Conservation (phyloP, 352 stramenopile genomes). For the Phytopythium helicoides region DNA sequence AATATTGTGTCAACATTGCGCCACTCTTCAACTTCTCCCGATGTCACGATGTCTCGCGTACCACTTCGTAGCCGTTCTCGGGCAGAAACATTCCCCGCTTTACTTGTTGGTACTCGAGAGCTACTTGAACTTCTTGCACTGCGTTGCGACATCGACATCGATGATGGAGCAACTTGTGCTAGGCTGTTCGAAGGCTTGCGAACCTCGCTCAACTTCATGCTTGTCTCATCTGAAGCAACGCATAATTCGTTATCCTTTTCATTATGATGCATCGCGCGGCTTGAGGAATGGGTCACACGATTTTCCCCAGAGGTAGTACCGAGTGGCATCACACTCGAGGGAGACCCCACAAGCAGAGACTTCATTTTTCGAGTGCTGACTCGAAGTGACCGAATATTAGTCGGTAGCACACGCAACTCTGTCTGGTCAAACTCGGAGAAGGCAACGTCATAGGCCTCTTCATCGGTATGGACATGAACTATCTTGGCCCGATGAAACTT, state of each 20-base stretch:
- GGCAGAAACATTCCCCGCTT: not conserved
- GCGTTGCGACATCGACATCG: not conserved
- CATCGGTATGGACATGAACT: slow-evolving; percentile 4
- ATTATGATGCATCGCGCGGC: too few species aligned
- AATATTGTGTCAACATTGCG: slow-evolving; percentile 57
- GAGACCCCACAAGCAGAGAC: not conserved
- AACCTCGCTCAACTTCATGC: not conserved
- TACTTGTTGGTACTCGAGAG: not conserved
- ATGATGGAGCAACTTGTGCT: not conserved
- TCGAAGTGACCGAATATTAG: not conserved
- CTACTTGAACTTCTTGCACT: not conserved
- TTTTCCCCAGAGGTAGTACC: too few species aligned
- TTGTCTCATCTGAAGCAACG: not conserved
- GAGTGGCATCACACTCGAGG: not conserved
- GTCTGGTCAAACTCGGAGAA: slow-evolving; percentile 13
- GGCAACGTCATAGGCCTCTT: slow-evolving; percentile 9
- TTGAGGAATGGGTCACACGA: too few species aligned
- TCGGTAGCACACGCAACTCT: slow-evolving; percentile 3
- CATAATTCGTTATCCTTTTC: too few species aligned
- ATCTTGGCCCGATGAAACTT: slow-evolving; percentile 16
- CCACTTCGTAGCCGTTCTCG: not conserved
- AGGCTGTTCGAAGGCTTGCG: not conserved
- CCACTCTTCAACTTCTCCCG: slow-evolving; percentile 53
- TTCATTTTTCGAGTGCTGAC: not conserved
- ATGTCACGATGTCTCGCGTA: slow-evolving; percentile 13